Percentiles rank a stretch among this genome's conserved stretches.
These are phyloP conservation scores for Periglandula ipomoeae DNA, from an alignment of 2,329 filamentous ascomycete genomes.

Conservation along the genomic window DNA sequence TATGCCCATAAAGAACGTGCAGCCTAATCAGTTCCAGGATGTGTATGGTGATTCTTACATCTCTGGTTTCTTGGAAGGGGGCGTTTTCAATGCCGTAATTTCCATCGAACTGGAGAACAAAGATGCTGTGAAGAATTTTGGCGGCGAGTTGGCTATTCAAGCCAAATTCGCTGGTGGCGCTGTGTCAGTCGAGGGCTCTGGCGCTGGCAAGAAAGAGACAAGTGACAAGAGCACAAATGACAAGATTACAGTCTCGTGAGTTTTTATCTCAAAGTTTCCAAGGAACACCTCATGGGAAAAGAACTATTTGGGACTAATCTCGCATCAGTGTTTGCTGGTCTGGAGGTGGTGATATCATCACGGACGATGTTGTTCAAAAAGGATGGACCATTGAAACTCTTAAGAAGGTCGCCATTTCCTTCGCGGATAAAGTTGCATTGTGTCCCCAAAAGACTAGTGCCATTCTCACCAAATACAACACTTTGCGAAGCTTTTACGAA, in stretches of 20 bases:
- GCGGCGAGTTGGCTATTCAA: neutral
- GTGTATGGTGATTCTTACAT: slow-evolving; percentile 14
- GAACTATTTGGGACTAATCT: no score
- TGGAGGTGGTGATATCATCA: neutral
- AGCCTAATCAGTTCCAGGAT: slow-evolving; percentile 8
- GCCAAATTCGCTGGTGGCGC: neutral
- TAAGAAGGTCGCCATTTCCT: neutral
- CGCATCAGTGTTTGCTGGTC: neutral
- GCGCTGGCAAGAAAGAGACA: no score
- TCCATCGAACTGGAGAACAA: neutral
- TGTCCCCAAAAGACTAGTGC: neutral
- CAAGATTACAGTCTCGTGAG: no score
- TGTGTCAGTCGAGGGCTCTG: no score
- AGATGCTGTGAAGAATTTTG: neutral
- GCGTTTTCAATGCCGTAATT: slow-evolving; percentile 7
- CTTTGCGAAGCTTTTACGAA: neutral
- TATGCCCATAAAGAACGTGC: slow-evolving; percentile 5
- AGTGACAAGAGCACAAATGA: no score
- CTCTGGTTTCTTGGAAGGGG: slow-evolving; percentile 11
- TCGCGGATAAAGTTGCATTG: neutral
- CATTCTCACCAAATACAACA: neutral
- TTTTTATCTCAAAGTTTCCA: no score
- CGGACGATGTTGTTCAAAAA: neutral
- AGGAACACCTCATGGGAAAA: no score
- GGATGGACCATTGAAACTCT: neutral